Base-by-base conservation (phyloP, 495 filamentous ascomycete species). In the Annulohypoxylon moriforme region DNA sequence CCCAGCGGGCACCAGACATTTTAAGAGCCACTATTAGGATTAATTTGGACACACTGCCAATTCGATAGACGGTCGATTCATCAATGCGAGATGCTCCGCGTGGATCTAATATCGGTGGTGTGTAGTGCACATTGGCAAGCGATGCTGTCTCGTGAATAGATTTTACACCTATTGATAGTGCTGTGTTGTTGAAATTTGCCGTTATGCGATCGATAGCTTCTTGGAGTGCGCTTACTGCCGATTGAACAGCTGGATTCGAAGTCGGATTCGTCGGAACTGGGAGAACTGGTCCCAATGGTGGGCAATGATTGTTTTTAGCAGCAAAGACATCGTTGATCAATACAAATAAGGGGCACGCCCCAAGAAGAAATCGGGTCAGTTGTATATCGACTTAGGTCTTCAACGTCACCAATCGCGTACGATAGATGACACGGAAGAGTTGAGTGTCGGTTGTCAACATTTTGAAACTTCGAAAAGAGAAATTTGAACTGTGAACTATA, bases 21-120 rank as follows among this genome's bases (percentile, higher is more conserved):
- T 78, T 67, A 4, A 84, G 52, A 0, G 78, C 76, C 27, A 80
- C 79, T 6, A 79, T 78, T 1, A 80, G 81, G 66, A 84, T 74
- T 16, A 85, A 73, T 46, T 86, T 86, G 0, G 81, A 79, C 10
- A 85, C 71, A 63, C 83, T 85, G 8, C 79, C 84, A 38, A 85
- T 69, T 11, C 79, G 78, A 61, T 84, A 85, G 16, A 86, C 78
- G 24, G 75, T 81, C 57, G 82, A 72, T 2, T 65, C 76, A 63
- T 85, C 78, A 4, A 85, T 80, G 24, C 68, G 67, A 10, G 74
- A 72, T 1, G 73, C 69, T 11, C 80, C 78, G 0, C 68, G 53
- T 0, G 68, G 61, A 31, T 70, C 68, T 24, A 65, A 27, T 22
- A 27, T 27, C 10, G 69, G 59, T 11, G 69, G 65, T 22, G 59